A percentile compares a stretch with the other conserved stretches of the same genome.
These are phyloP conservation scores for Jamesozyma lodderae DNA, from an alignment of 805 yeast species.

Conservation along the genomic window DNA sequence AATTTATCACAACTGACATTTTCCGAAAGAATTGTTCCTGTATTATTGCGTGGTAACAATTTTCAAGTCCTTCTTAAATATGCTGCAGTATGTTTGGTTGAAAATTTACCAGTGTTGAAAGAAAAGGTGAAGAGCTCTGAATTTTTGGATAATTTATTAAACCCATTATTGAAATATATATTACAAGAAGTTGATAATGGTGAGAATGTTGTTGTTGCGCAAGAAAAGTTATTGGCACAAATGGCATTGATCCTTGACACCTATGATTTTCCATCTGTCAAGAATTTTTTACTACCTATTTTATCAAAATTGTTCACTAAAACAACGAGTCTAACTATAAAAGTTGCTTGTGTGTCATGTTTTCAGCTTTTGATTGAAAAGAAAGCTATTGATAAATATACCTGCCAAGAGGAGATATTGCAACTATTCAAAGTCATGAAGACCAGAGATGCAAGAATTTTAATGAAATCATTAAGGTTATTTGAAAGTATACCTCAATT, in stretches of 20 bases:
- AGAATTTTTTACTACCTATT: constrained; percentile 66
- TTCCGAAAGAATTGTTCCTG: constrained; percentile 55
- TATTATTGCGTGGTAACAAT: constrained; percentile 13
- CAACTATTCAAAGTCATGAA: constrained; percentile 71
- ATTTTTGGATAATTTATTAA: constrained; percentile 31
- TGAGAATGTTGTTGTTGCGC: constrained; percentile 30
- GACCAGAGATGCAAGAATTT: constrained; percentile 61
- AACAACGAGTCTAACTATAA: constrained; percentile 76
- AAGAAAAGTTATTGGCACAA: constrained; percentile 43
- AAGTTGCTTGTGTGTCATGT: constrained; percentile 54
- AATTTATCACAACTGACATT: constrained; percentile 70
- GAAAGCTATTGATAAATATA: constrained; percentile 59
- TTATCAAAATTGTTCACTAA: constrained; percentile 67
- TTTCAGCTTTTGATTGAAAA: constrained; percentile 49
- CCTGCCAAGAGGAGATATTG: constrained; percentile 68
- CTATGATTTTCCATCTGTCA: constrained; percentile 60
- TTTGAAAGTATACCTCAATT: constrained; percentile 31
- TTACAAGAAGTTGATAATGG: constrained; percentile 14
- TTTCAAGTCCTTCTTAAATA: constrained; percentile 17
- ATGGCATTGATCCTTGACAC: constrained; percentile 35
- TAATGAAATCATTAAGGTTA: constrained; percentile 40
- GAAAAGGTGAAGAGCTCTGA: constrained; percentile 45
- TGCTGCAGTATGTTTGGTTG: constrained; percentile 34
- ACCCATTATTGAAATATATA: constrained; percentile 24
- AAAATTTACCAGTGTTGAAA: constrained; percentile 40